Percentiles rank a stretch among this genome's conserved stretches.
Conservation (phyloP, 129 eudicot species). For the Helianthus annuus region HanXRQr2.0-SUNRISE NC_035439.2:30229193-30229692, state of each 20-base stretch:
- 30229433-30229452: conserved; percentile 17
- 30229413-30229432: conserved; percentile 3
- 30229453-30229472: conserved; percentile 11
- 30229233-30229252: not conserved
- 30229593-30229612: conserved; percentile 1
- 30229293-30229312: not conserved
- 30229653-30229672: not conserved
- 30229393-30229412: conserved; percentile 21
- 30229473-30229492: conserved; percentile 1
- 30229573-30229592: conserved; percentile 8
- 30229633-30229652: not conserved
- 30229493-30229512: not conserved
- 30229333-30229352: not conserved
- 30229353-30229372: conserved; percentile 1
- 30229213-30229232: not conserved
- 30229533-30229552: conserved; percentile 4
- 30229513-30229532: conserved; percentile 1
- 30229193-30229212: not conserved
- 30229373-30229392: conserved; percentile 14
- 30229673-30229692: too few relatives aligned
- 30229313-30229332: not conserved
- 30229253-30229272: not conserved
- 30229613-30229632: not conserved
- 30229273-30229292: not conserved
- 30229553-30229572: not conserved